Evolutionary conservation across 768 basidiomycete genomes (phyloP), one percentile per base, ranked within the genome.

Genomic region (Russula compacta): DNA sequence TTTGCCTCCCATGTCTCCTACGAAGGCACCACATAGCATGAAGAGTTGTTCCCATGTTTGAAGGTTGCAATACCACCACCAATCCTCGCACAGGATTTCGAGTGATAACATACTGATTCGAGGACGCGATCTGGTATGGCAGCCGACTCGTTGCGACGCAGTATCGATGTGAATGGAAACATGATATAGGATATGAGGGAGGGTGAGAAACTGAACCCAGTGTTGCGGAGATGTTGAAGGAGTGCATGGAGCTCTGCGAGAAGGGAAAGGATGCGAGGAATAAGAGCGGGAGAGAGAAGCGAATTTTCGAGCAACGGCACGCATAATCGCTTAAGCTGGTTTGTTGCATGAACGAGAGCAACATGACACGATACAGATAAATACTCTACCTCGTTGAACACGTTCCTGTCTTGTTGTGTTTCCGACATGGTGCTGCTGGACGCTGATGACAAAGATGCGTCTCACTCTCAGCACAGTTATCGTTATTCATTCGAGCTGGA

Each of bases 41-140:
- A 95, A 90, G 29, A 93, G 74, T 68, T 97, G 92, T 68, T 88
- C 85, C 93, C 93, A 95, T 32, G 83, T 72, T 56, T 77, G 76
- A 40, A 81, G 52, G 49, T 91, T 89, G 69, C 86, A 85, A 19
- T 77, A 76, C 88, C 89, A 90, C 90, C 92, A 94, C 86, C 90
- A 92, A n/a, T 77, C 74, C 19, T 83, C 78, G 64, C 80, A 83
- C 29, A 98, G 76, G 1, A 80, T 66, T 3, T 75, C 70, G 35
- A 95, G 74, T 12, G 81, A 74, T 29, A 76, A 67, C 60, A 97
- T 21, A 93, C 72, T 57, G 80, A 82, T 72, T 97, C 91, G 50
- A 95, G 74, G 35, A 93, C 73, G 67, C 86, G 86, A 67, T 93
- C 86, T 8, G 92, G 87, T 50, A 95, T 86, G 14, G 80, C 75